Base-by-base conservation (phyloP, 768 basidiomycete species). In the Boletales sp. region DNA sequence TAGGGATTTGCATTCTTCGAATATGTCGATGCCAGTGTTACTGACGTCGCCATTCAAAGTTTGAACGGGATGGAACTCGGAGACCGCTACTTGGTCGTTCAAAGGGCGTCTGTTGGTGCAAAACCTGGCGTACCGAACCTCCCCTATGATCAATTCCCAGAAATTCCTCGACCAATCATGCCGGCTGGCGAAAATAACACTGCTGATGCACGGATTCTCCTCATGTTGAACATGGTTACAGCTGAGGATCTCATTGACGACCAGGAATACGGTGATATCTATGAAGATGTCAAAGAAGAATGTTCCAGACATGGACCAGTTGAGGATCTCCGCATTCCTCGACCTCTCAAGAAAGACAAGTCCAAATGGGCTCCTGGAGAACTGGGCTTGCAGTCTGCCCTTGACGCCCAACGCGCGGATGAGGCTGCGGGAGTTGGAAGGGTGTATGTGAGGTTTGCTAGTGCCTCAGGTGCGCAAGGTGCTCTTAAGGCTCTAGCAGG, bases 1-100 rank as follows among this genome's bases (percentile, higher is more conserved):
- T 31, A 97, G 95, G 96, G 96, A 60, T 99, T 96, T 70, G 96
- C 96, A 4, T 98, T 99, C 78, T 95, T 94, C 73, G 96, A 99
- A 78, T 99, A 98, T 69, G 86, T 90, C 54, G 96, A 99, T 64
- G 72, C 82, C 14, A 70, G 67, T 44, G 85, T 94, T 50, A 99
- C 96, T 52, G 96, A 98, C 58, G 83, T 96, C 59, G 96, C 96
- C 42, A 96, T 95, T 61, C 88, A 91, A 67, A 90, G 92, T 60
- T 79, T 99, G 49, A 94, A 95, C 70, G 92, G 93, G 54, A 98
- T 99, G 93, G 90, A 96, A 64, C 82, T 98, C 13, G 96, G 95
- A 42, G 96, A 98, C 69, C 85, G 93, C 8, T 90, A 83, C 65
- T 80, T 99, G 40, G 93, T 97, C 50, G 95, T 99, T 32, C 96